Evolutionary conservation across 208 protist species (phyloP), one percentile per base, ranked within the genome.

Genomic region (Acanthamoeba culbertsoni): DNA sequence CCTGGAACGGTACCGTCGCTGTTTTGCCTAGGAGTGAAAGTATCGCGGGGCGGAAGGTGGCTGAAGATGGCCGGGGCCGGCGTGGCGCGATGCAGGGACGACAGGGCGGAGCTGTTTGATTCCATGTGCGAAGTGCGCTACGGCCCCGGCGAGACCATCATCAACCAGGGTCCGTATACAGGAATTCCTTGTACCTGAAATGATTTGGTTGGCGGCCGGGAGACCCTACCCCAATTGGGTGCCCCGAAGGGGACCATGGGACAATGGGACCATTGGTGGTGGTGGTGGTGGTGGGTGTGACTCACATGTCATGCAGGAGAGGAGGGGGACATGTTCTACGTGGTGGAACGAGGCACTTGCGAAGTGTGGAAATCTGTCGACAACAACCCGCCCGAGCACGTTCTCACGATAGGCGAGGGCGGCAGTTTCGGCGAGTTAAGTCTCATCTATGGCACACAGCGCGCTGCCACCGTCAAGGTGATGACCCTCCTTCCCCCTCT

Each of bases 391-490:
- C 33, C 68, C 42, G 35, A 90, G 48, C 7, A 57, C 51, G 90
- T 90, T 12, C 8, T 77, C n/a, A 31, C 33, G 31, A 35, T 95
- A 35, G 71, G 57, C 4, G 35, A 82, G 42, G 93, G 93, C n/a
- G 95, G 93, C 33, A 93, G 57, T 31, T 98, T 98, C 91, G 97
- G 97, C 31, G 97, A 98, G 91, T 94, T 98, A 1, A 97, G 97
- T 4, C 94, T 98, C 28, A 97, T 98, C 94, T 98, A 97, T 84
- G 92, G 94, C 90, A 71, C 46, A 3, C 71, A 51, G 26, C 43
- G 93, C 26, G 88, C 93, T 90, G 93, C 93, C 42, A 91, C 65
- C 53, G 82, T 94, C 37, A 94, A 93, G 65, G 90, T 93, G 40
- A n/a, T 40, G 18, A n/a, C 12, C 28, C 7, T n/a, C 18, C 33